phyloP scores from a whole-genome alignment of 306 rosid genomes.

The Pyrus betulifolia region DNA sequence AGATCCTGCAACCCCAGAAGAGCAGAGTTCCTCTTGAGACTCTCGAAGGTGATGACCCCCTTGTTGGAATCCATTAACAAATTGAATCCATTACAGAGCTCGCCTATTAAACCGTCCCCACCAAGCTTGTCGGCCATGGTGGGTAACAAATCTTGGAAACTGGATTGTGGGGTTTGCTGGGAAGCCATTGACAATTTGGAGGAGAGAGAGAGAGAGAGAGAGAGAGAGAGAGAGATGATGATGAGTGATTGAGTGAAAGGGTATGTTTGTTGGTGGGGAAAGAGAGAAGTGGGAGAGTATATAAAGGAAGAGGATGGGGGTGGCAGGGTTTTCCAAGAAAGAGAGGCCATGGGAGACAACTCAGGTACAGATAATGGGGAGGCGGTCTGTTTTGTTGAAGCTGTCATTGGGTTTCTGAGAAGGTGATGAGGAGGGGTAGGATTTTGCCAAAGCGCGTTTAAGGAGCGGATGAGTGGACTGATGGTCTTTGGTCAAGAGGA shows the following conservation, averaged over 20 bases:
- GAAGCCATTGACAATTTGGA: conserved; percentile 28
- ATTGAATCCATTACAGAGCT: conserved; percentile 68
- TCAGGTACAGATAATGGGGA: conserved; percentile 24
- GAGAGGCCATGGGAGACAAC: conserved; percentile 59
- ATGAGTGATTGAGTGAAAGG: background rate
- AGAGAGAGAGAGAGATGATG: background rate
- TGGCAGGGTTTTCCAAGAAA: conserved; percentile 45
- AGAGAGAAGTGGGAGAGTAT: background rate
- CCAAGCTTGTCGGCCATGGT: conserved; percentile 74
- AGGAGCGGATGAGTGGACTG: background rate
- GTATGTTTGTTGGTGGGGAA: background rate
- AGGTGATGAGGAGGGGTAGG: conserved; percentile 26
- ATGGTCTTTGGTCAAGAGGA: background rate
- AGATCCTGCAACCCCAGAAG: conserved; percentile 54
- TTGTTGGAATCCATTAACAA: conserved; percentile 46
- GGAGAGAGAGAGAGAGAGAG: background rate
- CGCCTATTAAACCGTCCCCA: conserved; percentile 68
- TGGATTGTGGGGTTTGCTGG: conserved; percentile 25
- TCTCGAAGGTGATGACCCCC: conserved; percentile 64
- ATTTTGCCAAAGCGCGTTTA: conserved; percentile 12
- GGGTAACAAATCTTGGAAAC: conserved; percentile 65
- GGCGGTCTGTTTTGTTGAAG: conserved; percentile 3
- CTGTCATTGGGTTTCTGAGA: conserved; percentile 33
- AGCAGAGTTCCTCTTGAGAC: conserved; percentile 68
- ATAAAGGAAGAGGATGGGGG: background rate